Evolutionary conservation across 768 basidiomycete genomes (phyloP).

Genomic region (Pisolithus marmoratus): DNA sequence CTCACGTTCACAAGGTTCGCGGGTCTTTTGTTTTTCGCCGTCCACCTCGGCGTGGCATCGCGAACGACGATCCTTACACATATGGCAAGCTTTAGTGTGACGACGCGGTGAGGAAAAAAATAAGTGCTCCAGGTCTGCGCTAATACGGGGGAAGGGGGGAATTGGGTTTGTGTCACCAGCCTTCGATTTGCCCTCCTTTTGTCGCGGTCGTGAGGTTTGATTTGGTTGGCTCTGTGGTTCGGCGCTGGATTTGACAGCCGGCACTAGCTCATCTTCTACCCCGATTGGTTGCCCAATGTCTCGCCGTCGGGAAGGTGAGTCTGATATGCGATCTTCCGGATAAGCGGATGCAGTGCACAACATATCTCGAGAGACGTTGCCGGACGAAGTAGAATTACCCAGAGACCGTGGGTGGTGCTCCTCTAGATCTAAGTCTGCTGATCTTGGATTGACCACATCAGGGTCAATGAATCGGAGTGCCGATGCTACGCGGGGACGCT

Average conservation of each 20-base stretch:
- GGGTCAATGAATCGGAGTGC: constrained; percentile 43
- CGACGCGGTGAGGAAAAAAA: constrained; percentile 82
- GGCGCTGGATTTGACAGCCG: neutral
- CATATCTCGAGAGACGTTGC: neutral
- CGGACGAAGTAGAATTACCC: constrained; percentile 17
- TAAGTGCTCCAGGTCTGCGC: constrained; percentile 71
- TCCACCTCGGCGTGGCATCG: constrained; percentile 39
- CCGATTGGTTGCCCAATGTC: neutral
- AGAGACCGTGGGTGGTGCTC: constrained; percentile 50
- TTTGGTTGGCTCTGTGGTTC: neutral
- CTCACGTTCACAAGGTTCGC: neutral
- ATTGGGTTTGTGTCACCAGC: constrained; percentile 25
- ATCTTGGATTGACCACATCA: constrained; percentile 58
- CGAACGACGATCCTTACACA: constrained; percentile 50
- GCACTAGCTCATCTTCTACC: neutral
- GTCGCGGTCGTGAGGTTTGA: neutral
- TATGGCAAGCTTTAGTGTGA: constrained; percentile 55
- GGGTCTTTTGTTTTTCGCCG: constrained; percentile 29
- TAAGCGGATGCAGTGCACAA: neutral
- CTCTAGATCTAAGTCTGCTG: constrained; percentile 63
- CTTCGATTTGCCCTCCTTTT: constrained; percentile 1
- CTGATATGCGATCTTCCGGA: neutral
- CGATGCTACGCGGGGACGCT: constrained; percentile 6
- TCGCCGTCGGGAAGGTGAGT: neutral
- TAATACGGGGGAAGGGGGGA: constrained; percentile 76